These are phyloP conservation scores for Fistulinella staudtii DNA, from an alignment of 1,284 basidiomycete species.

Conservation along the genomic window DNA sequence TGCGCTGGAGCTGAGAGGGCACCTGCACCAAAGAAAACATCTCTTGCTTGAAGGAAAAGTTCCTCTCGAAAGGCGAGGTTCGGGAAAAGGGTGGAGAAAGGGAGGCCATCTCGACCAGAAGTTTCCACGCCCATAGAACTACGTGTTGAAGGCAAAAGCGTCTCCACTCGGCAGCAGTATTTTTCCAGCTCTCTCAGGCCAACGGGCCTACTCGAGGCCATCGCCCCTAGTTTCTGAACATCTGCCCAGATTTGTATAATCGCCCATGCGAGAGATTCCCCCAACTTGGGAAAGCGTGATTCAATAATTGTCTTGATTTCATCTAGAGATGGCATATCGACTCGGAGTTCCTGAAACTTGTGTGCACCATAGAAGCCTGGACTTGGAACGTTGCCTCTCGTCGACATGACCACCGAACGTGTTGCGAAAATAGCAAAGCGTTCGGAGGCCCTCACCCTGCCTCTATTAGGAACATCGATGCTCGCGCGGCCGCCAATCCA, in stretches of 20 bases:
- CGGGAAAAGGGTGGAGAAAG: constrained; percentile 44
- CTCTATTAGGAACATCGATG: constrained; percentile 68
- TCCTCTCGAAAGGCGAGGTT: constrained; percentile 85
- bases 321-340: constrained; percentile 56
- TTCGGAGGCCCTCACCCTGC: constrained; percentile 66
- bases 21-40: constrained; percentile 87
- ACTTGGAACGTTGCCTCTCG: constrained; percentile 42
- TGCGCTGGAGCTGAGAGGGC: constrained; percentile 51
- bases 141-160: constrained; percentile 50
- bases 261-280: constrained; percentile 42
- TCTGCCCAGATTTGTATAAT: constrained; percentile 64
- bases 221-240: constrained; percentile 45
- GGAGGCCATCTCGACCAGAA: constrained; percentile 20
- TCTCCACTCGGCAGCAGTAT: constrained; percentile 76
- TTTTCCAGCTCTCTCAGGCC: constrained; percentile 88
- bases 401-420: constrained; percentile 52
- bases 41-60: constrained; percentile 85
- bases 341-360: constrained; percentile 71
- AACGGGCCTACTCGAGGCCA: constrained; percentile 54
- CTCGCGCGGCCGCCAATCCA: constrained; percentile 73
- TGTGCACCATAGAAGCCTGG: constrained; percentile 79
- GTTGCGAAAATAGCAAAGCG: constrained; percentile 82
- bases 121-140: constrained; percentile 44
- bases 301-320: constrained; percentile 73
- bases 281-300: constrained; percentile 61